phyloP scores from a whole-genome alignment of 225 moss, liverwort and hornwort species.

The Takakia lepidozioides region DNA sequence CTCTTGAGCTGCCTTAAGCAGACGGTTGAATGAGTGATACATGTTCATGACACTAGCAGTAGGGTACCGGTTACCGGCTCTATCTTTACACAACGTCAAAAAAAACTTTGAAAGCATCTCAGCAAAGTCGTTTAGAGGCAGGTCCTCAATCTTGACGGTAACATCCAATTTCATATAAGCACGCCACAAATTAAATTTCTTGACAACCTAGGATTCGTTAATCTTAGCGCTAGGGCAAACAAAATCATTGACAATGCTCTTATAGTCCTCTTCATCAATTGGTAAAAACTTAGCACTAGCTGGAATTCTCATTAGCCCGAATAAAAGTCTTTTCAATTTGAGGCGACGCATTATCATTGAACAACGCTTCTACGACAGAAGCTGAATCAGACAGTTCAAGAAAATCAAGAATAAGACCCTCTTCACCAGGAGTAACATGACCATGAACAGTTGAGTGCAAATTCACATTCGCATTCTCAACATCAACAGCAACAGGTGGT shows the following conservation, averaged over 20 bases:
- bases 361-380: too few species aligned
- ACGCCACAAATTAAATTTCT: not conserved
- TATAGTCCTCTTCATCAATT: not conserved
- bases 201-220: not conserved
- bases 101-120: not conserved
- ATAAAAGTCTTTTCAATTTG: too few species aligned
- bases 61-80: not conserved
- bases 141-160: too few species aligned
- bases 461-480: too few species aligned
- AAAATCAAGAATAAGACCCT: too few species aligned
- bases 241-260: not conserved
- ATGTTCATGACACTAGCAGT: not conserved
- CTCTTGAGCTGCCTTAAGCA: not conserved
- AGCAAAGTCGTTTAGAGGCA: not conserved
- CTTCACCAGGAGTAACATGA: too few species aligned
- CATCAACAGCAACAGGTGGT: too few species aligned
- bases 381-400: too few species aligned
- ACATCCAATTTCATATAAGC: not conserved
- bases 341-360: too few species aligned
- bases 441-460: too few species aligned
- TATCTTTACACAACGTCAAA: not conserved
- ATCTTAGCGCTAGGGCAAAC: not conserved
- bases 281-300: not conserved
- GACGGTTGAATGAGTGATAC: not conserved
- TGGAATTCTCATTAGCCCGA: too few species aligned